Evolutionary conservation across 1,284 basidiomycete species (phyloP), one percentile per base, ranked within the genome.

Genomic region (Malassezia nana): DNA sequence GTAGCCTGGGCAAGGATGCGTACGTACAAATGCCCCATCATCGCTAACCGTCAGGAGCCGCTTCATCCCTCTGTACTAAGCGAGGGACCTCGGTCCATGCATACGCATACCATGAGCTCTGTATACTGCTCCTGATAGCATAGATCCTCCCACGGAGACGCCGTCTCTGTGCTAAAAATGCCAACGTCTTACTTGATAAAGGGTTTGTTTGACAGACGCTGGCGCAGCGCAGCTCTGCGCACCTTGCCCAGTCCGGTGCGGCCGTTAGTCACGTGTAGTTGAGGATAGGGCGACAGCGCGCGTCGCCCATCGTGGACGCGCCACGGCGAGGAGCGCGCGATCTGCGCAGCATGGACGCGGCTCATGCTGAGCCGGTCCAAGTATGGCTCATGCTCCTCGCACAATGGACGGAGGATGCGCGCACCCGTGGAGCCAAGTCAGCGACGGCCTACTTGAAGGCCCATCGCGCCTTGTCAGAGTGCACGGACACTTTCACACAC

Each of bases 321-420:
- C 12, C 35, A 38, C 31, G 35, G 16, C 35, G 16, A 20, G 35
- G 16, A 18, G 35, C 18, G 35, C 35, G 35, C 35, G 9, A 18
- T 13, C 15, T 18, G 35, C 35, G 35, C 35, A 38, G 35, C 35
- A 38, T 38, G 35, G 35, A 38, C 18, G 35, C 35, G 18, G 40
- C 40, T 22, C 25, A 26, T 25, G 25, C 26, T 18, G 25, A 42
- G 40, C 40, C 40, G 24, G 10, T n/a, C 13, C 40, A 9, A 26
- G 57, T 69, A 2, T 69, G 67, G 67, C 56, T 69, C 28, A 54
- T 53, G 13, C 65, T 69, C 46, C 47, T 69, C 6, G 46, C 59
- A 8, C 47, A 56, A 6, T 67, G 64, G 64, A 46, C 35, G 16
- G 66, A 67, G 9, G 64, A 69, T 16, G 67, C 67, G 10, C 64